Evolutionary conservation across 768 basidiomycete genomes (phyloP).

Genomic region (Hortiboletus flavorubellus): DNA sequence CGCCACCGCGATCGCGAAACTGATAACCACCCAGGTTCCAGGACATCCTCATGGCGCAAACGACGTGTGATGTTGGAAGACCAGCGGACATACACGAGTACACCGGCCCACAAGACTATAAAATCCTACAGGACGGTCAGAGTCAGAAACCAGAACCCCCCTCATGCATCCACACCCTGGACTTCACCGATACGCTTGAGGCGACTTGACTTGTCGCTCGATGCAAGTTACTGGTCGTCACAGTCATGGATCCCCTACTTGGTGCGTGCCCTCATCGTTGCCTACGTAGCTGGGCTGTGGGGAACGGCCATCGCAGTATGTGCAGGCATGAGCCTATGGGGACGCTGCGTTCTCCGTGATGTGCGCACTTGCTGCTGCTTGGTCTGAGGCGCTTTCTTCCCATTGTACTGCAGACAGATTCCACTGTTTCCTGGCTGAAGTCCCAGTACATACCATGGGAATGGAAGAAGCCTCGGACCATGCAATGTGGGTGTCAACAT

Average conservation of each 20-base stretch:
- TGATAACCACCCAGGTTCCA: conserved; percentile 22
- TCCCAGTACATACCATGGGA: conserved; percentile 52
- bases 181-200: not conserved
- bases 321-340: conserved; percentile 1
- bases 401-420: conserved; percentile 34
- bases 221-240: not conserved
- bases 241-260: not conserved
- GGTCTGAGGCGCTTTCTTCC: conserved; percentile 37
- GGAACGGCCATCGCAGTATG: not conserved
- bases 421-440: conserved; percentile 29
- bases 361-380: conserved; percentile 29
- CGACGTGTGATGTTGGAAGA: conserved; percentile 10
- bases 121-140: conserved; percentile 19
- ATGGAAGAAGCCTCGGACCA: conserved; percentile 50
- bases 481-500: conserved; percentile 26
- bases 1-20: conserved; percentile 26
- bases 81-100: conserved; percentile 14
- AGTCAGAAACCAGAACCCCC: conserved; percentile 10
- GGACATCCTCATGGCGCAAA: conserved; percentile 23
- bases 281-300: conserved; percentile 18
- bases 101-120: conserved; percentile 22
- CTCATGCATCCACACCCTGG: conserved; percentile 8
- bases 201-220: not conserved
- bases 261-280: conserved; percentile 15
- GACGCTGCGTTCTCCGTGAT: conserved; percentile 19